Evolutionary conservation across 139 green algal genomes (phyloP), one percentile per base, ranked within the genome.

Genomic region (Chlorella sp.): DNA sequence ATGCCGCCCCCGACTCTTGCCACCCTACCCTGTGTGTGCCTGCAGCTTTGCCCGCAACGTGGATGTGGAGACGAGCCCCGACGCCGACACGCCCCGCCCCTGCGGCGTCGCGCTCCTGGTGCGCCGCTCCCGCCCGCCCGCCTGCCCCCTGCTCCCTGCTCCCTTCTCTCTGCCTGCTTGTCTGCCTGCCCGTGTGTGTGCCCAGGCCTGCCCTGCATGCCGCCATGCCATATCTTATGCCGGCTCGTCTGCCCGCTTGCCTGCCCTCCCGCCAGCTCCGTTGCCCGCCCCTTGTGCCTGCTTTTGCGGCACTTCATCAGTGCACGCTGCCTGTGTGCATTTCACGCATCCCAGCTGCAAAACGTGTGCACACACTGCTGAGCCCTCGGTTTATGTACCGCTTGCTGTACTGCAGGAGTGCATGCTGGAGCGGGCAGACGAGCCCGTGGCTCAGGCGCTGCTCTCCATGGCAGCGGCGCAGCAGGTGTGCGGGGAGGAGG

Each of bases 31-130:
- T 24, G 26, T 16, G 28, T 24, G 26, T 16, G 28, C 24, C 61
- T 69, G 26, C 91, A 94, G 91, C 48, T 91, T 83, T 77, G 93
- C 83, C 39, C 83, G 87, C 48, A 93, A 93, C 9, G 94, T 95
- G 73, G 96, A 98, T 82, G 92, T 97, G 19, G 96, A 98, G 89
- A 93, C 90, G 3, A 91, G 91, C 26, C 95, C 96, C 14, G 96
- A 97, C 57, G 95, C 96, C 16, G 96, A 97, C 90, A 96, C 95
- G 0, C 96, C 96, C 0, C 89, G 96, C 2, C 93, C 95, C 37
- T 96, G 96, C 57, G 95, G 96, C 30, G 93, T 98, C 9, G 95
- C 95, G 0, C 90, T 98, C 90, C 92, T 97, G 89, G 84, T 88
- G 79, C 79, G 71, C 71, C 2, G 0, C 68, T 34, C 26, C 68